These are phyloP conservation scores for Saprolegnia parasitica DNA, from an alignment of 352 stramenopile species.

Conservation along the genomic window DNA sequence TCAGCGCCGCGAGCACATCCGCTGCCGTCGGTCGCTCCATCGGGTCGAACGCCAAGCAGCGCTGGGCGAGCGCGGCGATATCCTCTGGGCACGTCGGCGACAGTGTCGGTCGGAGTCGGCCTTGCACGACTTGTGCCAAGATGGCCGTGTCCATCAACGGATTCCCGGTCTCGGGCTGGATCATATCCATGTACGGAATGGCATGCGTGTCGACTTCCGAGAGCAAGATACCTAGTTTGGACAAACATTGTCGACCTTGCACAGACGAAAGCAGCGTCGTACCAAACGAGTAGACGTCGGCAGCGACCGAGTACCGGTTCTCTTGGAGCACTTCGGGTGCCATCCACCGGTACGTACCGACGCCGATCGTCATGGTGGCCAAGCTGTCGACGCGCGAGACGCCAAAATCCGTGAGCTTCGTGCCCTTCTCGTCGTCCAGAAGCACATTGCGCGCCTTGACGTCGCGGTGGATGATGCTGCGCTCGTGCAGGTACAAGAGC, in stretches of 20 bases:
- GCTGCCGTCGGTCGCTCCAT: neutral
- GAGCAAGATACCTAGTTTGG: neutral
- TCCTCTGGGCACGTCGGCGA: neutral
- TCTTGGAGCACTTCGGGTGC: conserved; percentile 25
- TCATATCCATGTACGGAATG: neutral
- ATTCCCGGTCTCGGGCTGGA: neutral
- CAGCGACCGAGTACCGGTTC: conserved; percentile 5
- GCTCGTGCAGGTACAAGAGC: conserved; percentile 36
- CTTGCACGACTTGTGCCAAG: neutral
- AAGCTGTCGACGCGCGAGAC: neutral
- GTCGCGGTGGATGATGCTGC: conserved; percentile 14
- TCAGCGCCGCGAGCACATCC: neutral
- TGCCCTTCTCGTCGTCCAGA: conserved; percentile 18
- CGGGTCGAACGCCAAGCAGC: conserved; percentile 2
- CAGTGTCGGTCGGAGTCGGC: neutral
- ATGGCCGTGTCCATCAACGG: neutral
- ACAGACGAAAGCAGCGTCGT: neutral
- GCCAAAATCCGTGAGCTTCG: conserved; percentile 35
- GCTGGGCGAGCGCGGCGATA: neutral
- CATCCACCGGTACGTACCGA: conserved; percentile 21
- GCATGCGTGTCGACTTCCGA: neutral
- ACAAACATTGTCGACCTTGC: neutral
- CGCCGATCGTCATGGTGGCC: conserved; percentile 15
- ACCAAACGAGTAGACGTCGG: conserved; percentile 29
- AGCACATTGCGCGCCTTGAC: conserved; percentile 22